These are phyloP conservation scores for Dryadomyces quercivorus DNA, from an alignment of 2,329 filamentous ascomycete species.

Conservation along the genomic window DNA sequence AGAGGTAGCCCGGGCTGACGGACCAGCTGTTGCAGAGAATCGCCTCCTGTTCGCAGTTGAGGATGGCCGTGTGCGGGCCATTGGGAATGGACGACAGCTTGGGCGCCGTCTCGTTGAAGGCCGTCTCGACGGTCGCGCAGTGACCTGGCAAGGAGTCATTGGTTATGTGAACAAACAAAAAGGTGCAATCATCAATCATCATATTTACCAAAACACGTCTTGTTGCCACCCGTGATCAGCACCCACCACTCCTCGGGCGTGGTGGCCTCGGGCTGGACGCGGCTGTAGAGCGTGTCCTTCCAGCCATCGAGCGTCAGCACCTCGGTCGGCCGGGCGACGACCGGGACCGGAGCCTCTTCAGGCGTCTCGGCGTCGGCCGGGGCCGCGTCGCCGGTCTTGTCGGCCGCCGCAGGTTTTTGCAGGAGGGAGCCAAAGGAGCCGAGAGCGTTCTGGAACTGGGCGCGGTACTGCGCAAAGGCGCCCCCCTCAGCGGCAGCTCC, in stretches of 20 bases:
- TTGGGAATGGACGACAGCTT: constrained; percentile 49
- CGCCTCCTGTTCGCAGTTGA: constrained; percentile 65
- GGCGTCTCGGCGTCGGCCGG: constrained; percentile 27
- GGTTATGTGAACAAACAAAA: background rate
- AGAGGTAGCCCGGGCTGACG: constrained; percentile 49
- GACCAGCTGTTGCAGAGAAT: constrained; percentile 68
- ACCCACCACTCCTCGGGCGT: constrained; percentile 67
- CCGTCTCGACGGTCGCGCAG: constrained; percentile 51
- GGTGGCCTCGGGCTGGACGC: constrained; percentile 45
- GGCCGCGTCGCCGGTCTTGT: constrained; percentile 14
- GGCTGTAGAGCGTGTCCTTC: constrained; percentile 53
- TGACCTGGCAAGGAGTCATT: constrained; percentile 32
- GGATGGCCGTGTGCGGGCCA: constrained; percentile 52
- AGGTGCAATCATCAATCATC: constrained; percentile 13
- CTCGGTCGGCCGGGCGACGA: constrained; percentile 32
- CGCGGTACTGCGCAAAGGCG: constrained; percentile 44
- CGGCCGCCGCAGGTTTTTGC: constrained; percentile 25
- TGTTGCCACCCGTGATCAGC: constrained; percentile 62
- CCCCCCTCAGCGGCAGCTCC: constrained; percentile 35
- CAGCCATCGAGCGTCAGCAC: constrained; percentile 57
- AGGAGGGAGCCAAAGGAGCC: constrained; percentile 43
- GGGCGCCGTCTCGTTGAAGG: constrained; percentile 53
- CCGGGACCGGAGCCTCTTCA: background rate
- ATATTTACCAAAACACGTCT: constrained; percentile 54
- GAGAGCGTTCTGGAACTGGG: constrained; percentile 51